phyloP scores from a whole-genome alignment of 345 rosid species.

The Acer saccharum region DNA sequence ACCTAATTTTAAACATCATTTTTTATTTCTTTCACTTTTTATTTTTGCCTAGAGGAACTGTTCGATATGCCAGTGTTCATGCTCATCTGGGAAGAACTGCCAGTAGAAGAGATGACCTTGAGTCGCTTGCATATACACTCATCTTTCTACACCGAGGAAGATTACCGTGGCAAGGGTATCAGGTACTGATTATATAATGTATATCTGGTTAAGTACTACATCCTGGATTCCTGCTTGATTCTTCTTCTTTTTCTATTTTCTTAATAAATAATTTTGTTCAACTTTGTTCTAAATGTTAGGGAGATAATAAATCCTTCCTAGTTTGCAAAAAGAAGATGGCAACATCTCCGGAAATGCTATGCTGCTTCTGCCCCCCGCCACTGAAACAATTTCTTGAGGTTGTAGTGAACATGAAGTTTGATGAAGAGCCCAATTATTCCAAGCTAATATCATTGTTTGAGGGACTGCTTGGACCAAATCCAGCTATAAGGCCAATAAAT shows the following conservation, averaged over 20 bases:
- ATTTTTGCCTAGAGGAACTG: conserved; percentile 74
- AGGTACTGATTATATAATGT: conserved; percentile 43
- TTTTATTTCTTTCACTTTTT: conserved; percentile 7
- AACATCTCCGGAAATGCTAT: conserved; percentile 80
- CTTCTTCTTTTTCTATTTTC: background rate
- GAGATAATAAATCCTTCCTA: conserved; percentile 94
- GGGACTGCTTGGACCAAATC: conserved; percentile 71
- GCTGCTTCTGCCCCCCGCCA: conserved; percentile 91
- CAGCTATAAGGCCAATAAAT: conserved; percentile 81
- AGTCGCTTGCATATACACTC: conserved; percentile 94
- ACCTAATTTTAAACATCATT: background rate
- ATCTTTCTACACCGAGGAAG: conserved; percentile 93
- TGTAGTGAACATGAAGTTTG: conserved; percentile 93
- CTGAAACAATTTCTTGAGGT: conserved; percentile 84
- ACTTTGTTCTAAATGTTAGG: conserved; percentile 44
- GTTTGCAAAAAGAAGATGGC: conserved; percentile 99
- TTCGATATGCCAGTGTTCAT: conserved; percentile 97
- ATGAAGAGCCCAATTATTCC: conserved; percentile 95
- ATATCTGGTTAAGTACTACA: conserved; percentile 16
- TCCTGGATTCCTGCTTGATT: background rate
- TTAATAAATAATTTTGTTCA: background rate
- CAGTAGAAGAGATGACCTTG: conserved; percentile 97
- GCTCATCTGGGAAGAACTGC: conserved; percentile 98
- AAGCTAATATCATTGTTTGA: conserved; percentile 85
- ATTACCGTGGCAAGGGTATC: conserved; percentile 99